Conservation (phyloP, 345 rosid species). For the Bruguiera parviflora region DNA sequence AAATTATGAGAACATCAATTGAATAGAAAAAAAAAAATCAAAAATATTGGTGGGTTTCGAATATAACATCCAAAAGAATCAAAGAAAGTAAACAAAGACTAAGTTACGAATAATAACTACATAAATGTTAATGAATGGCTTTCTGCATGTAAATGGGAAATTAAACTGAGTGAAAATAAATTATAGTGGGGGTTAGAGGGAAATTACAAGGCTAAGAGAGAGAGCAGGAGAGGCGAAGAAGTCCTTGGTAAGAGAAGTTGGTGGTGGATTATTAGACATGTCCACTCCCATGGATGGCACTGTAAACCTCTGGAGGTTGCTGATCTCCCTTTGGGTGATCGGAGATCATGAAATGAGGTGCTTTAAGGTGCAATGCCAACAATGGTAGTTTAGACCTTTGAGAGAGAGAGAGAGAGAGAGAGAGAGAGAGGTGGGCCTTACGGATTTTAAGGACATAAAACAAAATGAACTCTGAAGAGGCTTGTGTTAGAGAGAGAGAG, state of each 20-base stretch:
- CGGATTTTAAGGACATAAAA: slow-evolving; percentile 83
- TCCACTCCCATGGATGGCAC: slow-evolving; percentile 65
- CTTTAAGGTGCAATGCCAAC: slow-evolving; percentile 22
- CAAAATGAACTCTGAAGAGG: slow-evolving; percentile 29
- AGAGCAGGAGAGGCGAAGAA: slow-evolving; percentile 96
- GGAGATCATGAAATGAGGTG: slow-evolving; percentile 19
- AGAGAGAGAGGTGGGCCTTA: slow-evolving; percentile 36
- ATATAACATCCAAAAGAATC: background rate
- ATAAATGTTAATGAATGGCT: background rate
- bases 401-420: slow-evolving; percentile 23
- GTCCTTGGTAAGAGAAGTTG: slow-evolving; percentile 68
- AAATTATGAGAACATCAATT: too few relatives aligned
- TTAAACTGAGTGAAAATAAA: background rate
- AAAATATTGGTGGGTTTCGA: background rate
- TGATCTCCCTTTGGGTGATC: background rate
- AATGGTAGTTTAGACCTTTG: background rate
- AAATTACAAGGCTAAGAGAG: slow-evolving; percentile 78
- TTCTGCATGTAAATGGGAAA: background rate
- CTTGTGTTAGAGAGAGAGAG: background rate
- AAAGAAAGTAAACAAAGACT: background rate
- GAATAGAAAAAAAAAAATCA: too few relatives aligned
- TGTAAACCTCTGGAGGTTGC: background rate
- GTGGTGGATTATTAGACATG: slow-evolving; percentile 64
- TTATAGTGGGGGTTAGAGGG: background rate
- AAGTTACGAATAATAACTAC: background rate